Percentiles rank a stretch among this genome's conserved stretches.
Evolutionary conservation across 345 rosid species (phyloP).

Genomic region (Eucalyptus erythrocorys): DNA sequence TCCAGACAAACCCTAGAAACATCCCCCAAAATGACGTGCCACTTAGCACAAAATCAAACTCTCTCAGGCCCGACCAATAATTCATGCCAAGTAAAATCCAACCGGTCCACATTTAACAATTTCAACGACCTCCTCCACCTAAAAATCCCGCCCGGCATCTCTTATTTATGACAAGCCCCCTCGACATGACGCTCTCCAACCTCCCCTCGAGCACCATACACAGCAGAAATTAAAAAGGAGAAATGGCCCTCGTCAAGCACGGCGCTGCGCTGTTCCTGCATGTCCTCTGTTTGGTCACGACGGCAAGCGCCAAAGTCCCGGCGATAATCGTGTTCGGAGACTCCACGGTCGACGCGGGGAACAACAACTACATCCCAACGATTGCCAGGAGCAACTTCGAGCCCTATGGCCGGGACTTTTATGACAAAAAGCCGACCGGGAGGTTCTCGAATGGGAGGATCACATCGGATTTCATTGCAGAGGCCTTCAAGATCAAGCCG

Average conservation of each 20-base stretch:
- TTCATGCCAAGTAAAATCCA: neutral
- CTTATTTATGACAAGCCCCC: neutral
- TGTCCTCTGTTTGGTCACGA: neutral
- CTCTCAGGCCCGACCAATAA: neutral
- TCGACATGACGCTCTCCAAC: neutral
- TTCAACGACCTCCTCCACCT: neutral
- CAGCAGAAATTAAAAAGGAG: neutral
- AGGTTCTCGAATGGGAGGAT: constrained; percentile 60
- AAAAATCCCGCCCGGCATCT: neutral
- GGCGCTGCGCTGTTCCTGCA: neutral
- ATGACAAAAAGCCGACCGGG: constrained; percentile 35
- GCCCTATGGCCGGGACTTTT: constrained; percentile 57
- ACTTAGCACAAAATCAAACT: neutral
- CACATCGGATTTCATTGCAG: constrained; percentile 39
- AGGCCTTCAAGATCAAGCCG: constrained; percentile 37
- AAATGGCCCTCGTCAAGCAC: neutral
- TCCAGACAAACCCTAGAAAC: neutral
- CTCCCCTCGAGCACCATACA: neutral
- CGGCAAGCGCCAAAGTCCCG: constrained; percentile 22
- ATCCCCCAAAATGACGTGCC: neutral
- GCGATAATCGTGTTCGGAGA: constrained; percentile 60
- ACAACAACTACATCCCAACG: constrained; percentile 47
- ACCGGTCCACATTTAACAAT: neutral
- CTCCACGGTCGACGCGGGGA: constrained; percentile 55
- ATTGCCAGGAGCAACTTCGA: constrained; percentile 39